These are phyloP conservation scores for Populus deltoides DNA, from an alignment of 345 rosid genomes.

Conservation along the genomic window DNA sequence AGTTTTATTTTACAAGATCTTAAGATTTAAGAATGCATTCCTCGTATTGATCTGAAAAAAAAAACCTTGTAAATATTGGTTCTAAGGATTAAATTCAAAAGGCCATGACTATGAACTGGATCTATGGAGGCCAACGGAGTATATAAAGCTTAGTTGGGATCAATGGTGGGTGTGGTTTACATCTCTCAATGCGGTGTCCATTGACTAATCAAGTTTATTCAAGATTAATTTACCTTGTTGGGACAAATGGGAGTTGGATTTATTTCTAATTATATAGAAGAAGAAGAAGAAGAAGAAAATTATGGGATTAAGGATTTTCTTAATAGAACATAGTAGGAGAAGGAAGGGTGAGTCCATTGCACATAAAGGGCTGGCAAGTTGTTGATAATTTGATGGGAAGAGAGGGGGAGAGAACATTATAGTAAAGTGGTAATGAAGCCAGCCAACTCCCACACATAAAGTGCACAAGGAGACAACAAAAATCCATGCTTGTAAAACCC, in stretches of 20 bases:
- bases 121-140: neutral
- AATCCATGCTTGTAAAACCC: constrained; percentile 8
- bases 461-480: constrained; percentile 25
- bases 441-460: constrained; percentile 24
- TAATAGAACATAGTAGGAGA: neutral
- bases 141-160: constrained; percentile 2
- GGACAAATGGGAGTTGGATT: neutral
- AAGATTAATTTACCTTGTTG: too few species aligned
- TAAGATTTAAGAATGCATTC: too few species aligned
- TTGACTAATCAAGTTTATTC: neutral
- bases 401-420: too few species aligned
- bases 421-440: neutral
- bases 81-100: neutral
- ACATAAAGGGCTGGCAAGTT: constrained; percentile 32
- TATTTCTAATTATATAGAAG: too few species aligned
- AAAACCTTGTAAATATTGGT: neutral
- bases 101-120: neutral
- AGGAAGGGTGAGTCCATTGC: neutral
- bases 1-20: too few species aligned
- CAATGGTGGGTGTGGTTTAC: neutral
- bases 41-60: neutral
- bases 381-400: constrained; percentile 2
- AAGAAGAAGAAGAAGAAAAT: neutral
- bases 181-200: neutral
- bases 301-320: neutral